phyloP scores from a whole-genome alignment of 495 filamentous ascomycete genomes.

The Rhypophila decipiens region DNA sequence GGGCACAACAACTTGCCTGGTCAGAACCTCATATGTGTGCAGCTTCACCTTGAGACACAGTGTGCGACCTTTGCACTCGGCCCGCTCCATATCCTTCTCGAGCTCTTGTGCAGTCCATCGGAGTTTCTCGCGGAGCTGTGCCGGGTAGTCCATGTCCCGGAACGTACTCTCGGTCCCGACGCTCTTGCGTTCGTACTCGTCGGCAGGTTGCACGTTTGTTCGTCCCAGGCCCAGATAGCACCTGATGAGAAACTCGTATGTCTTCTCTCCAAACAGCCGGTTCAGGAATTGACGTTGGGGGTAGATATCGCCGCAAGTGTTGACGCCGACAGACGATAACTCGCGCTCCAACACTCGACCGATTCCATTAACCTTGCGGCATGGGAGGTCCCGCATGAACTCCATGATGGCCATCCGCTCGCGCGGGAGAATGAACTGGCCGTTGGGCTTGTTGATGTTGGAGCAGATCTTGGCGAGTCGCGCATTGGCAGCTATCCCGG shows the following conservation, averaged over 20 bases:
- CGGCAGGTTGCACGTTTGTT: slow-evolving; percentile 81
- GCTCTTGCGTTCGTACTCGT: slow-evolving; percentile 87
- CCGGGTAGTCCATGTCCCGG: slow-evolving; percentile 63
- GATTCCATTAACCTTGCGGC: slow-evolving; percentile 87
- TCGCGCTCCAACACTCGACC: slow-evolving; percentile 93
- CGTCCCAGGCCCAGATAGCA: slow-evolving; percentile 83
- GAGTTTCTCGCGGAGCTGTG: slow-evolving; percentile 69
- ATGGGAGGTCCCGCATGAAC: slow-evolving; percentile 78
- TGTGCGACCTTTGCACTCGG: slow-evolving; percentile 82
- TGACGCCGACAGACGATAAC: slow-evolving; percentile 77
- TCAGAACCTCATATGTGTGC: slow-evolving; percentile 87
- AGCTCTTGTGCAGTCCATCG: slow-evolving; percentile 76
- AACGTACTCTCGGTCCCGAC: slow-evolving; percentile 95
- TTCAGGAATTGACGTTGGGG: slow-evolving; percentile 60
- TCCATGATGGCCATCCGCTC: slow-evolving; percentile 67
- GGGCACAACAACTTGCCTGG: slow-evolving; percentile 68
- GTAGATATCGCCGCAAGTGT: slow-evolving; percentile 87
- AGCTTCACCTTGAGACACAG: slow-evolving; percentile 89
- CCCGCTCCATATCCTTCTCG: slow-evolving; percentile 74
- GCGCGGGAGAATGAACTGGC: slow-evolving; percentile 71
- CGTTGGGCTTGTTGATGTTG: slow-evolving; percentile 94
- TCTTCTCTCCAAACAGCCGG: slow-evolving; percentile 84
- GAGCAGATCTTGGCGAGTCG: slow-evolving; percentile 92
- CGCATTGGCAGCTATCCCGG: slow-evolving; percentile 88
- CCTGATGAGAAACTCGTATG: slow-evolving; percentile 75